Evolutionary conservation across 306 rosid species (phyloP).

Genomic region (Sesbania bispinosa): DNA sequence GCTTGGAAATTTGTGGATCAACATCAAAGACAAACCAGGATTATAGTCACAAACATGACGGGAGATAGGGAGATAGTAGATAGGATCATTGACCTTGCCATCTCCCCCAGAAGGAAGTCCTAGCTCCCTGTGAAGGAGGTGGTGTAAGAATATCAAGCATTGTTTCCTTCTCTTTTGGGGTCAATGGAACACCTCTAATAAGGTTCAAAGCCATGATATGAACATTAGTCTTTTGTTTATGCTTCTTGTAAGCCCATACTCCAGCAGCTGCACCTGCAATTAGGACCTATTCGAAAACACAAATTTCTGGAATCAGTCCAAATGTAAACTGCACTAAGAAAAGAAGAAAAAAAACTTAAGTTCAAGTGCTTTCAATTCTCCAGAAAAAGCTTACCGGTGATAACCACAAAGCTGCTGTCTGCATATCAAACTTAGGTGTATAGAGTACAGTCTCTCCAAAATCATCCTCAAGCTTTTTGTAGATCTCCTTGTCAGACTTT

Average conservation of each 20-base stretch:
- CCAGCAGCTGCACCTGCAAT: conserved; percentile 58
- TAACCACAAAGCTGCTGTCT: conserved; percentile 91
- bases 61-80: conserved; percentile 6
- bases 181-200: conserved; percentile 55
- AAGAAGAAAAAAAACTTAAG: conserved; percentile 35
- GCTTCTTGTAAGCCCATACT: conserved; percentile 68
- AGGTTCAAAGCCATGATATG: conserved; percentile 82
- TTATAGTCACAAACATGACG: neutral
- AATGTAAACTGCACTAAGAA: neutral
- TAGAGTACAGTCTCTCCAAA: conserved; percentile 86
- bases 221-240: conserved; percentile 64
- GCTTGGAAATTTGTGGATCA: conserved; percentile 5
- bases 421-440: conserved; percentile 87
- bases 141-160: conserved; percentile 76
- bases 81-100: conserved; percentile 45
- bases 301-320: conserved; percentile 23
- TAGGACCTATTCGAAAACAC: conserved; percentile 32
- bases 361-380: conserved; percentile 9
- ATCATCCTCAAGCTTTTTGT: conserved; percentile 71
- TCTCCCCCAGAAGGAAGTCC: conserved; percentile 51
- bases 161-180: conserved; percentile 78
- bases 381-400: conserved; percentile 53
- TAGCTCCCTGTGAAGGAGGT: conserved; percentile 51
- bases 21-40: conserved; percentile 7
- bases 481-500: conserved; percentile 77